Evolutionary conservation across 257 asterid genomes (phyloP), one percentile per base, ranked within the genome.

Genomic region (Prunella vulgaris): DNA sequence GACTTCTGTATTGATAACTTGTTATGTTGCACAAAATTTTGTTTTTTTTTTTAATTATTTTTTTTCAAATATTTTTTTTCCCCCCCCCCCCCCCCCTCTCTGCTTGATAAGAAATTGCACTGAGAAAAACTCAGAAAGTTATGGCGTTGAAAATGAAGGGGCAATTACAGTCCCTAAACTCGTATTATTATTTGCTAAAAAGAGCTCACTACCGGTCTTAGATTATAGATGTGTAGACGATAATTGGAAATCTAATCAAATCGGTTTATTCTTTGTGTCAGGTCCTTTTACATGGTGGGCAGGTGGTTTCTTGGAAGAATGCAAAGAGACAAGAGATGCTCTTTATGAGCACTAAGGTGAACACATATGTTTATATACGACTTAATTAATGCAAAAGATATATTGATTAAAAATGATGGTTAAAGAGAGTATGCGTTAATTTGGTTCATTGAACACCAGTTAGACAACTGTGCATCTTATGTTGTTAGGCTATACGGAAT

Each of bases 271-370:
- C 65, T 70, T 56, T 77, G 81, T 37, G 14, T 71, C 62, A 87
- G 95, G 90, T 90, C 72, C 88, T 77, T 77, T 73, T 90, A 27
- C 52, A 66, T 62, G 96, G 96, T 64, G 95, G 85, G 20, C 96
- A 84, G 71, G 88, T 90, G 75, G 74, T 84, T 51, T 87, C 96
- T 33, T 87, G 92, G 96, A 90, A 90, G 84, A 90, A 87, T 73
- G 91, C 83, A 58, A 83, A 71, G 76, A 75, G 95, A 61, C 85
- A 90, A 62, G 93, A 90, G 75, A 66, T 87, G 83, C 84, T 90
- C 40, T 90, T 84, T 71, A 76, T 69, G 83, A 83, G 79, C 81
- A 82, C 71, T 57, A 90, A 85, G 96, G 96, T 90, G 77, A 64
- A 76, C 10, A n/a, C 12, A 14, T 57, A 5, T 10, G 48, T 18